Conservation (phyloP, 805 yeast genomes). For the Komagataella ulmi region DNA sequence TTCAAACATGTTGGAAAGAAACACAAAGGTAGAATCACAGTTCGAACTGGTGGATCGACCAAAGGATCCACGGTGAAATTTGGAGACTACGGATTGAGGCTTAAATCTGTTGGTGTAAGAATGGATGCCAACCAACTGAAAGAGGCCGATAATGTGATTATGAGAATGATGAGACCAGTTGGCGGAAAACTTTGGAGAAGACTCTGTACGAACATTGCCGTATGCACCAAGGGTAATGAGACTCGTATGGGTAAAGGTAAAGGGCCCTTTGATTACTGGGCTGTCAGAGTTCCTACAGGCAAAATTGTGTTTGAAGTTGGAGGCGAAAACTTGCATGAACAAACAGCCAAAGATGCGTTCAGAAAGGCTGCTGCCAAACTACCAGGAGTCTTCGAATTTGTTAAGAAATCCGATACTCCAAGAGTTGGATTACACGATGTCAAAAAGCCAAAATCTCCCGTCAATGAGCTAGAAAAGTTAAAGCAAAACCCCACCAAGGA, state of each 20-base stretch:
- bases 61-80: constrained; percentile 76
- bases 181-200: constrained; percentile 71
- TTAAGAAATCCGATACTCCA: constrained; percentile 46
- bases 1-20: constrained; percentile 57
- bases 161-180: constrained; percentile 71
- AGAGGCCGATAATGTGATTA: constrained; percentile 80
- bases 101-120: constrained; percentile 79
- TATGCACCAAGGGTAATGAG: constrained; percentile 93
- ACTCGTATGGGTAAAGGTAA: constrained; percentile 99
- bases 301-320: constrained; percentile 78
- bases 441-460: constrained; percentile 25
- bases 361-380: constrained; percentile 84
- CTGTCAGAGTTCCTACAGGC: constrained; percentile 91
- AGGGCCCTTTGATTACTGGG: constrained; percentile 97
- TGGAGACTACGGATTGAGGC: constrained; percentile 78
- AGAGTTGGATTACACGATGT: constrained; percentile 60
- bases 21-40: constrained; percentile 89
- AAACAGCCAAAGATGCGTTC: constrained; percentile 79
- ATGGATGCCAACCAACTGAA: constrained; percentile 77
- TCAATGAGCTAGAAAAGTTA: constrained; percentile 42
- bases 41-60: constrained; percentile 86
- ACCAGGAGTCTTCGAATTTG: constrained; percentile 86
- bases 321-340: constrained; percentile 65
- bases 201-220: constrained; percentile 74
- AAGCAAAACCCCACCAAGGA: constrained; percentile 53